Percentiles rank a stretch among this genome's conserved stretches.
Conservation (phyloP, 1,139 yeast species). For the Pichia sp. region DNA sequence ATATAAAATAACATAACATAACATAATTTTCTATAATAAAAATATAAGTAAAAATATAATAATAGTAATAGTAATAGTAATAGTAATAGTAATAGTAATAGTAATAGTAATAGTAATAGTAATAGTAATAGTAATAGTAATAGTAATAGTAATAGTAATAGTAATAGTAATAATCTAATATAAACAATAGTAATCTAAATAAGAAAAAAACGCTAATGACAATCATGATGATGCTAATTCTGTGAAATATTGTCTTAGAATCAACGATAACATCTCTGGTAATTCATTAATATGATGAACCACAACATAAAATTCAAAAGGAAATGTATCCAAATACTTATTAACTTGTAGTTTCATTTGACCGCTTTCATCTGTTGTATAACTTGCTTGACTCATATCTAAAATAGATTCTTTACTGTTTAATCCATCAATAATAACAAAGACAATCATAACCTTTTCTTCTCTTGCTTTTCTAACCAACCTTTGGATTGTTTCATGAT, state of each 20-base stretch:
- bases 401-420: slow-evolving; percentile 78
- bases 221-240: slow-evolving; percentile 42
- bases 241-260: slow-evolving; percentile 85
- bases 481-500: slow-evolving; percentile 74
- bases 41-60: too few species aligned
- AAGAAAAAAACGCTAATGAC: background rate
- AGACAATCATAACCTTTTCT: slow-evolving; percentile 88
- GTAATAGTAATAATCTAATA: too few species aligned
- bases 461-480: slow-evolving; percentile 90
- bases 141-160: too few species aligned
- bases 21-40: too few species aligned
- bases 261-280: slow-evolving; percentile 85
- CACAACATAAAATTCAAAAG: slow-evolving; percentile 93
- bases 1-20: too few species aligned
- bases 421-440: slow-evolving; percentile 88
- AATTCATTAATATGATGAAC: slow-evolving; percentile 83
- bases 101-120: too few species aligned
- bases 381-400: slow-evolving; percentile 91
- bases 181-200: background rate
- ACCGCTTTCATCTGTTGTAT: slow-evolving; percentile 65
- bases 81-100: too few species aligned
- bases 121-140: too few species aligned
- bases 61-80: too few species aligned
- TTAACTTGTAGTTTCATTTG: slow-evolving; percentile 68
- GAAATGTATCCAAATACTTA: slow-evolving; percentile 86